Evolutionary conservation across 2,329 filamentous ascomycete genomes (phyloP).

Genomic region (Westerdykella aurantiaca): DNA sequence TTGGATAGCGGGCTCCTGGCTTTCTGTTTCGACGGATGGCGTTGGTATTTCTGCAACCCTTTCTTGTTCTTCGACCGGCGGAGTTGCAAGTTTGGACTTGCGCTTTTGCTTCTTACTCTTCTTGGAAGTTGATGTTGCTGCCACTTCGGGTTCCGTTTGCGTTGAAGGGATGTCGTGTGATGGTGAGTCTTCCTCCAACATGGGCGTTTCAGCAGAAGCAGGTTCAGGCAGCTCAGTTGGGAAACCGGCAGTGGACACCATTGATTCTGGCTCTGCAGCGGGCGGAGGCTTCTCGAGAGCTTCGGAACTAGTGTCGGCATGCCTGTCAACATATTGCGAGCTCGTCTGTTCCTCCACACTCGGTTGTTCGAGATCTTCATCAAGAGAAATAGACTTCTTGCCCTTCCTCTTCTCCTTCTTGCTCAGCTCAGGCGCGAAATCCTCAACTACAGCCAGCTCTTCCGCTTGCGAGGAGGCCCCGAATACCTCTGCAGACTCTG

Average conservation of each 20-base stretch:
- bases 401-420: slow-evolving; percentile 27
- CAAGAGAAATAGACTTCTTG: slow-evolving; percentile 8
- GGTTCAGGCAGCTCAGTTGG: no score
- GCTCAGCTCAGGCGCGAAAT: slow-evolving; percentile 1
- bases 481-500: background rate
- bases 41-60: background rate
- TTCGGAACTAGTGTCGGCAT: no score
- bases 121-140: slow-evolving; percentile 1
- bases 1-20: no score
- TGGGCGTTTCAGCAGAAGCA: no score
- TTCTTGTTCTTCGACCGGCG: background rate
- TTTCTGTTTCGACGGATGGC: background rate
- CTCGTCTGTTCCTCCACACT: background rate
- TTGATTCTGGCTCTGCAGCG: no score
- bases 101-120: slow-evolving; percentile 6
- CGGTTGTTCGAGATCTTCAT: slow-evolving; percentile 6
- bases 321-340: background rate
- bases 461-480: background rate
- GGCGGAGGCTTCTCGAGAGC: no score
- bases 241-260: no score
- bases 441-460: background rate
- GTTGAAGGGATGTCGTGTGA: background rate
- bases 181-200: no score
- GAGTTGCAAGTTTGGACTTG: slow-evolving; percentile 4
- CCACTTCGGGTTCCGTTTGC: background rate